phyloP scores from a whole-genome alignment of 306 rosid genomes.

The Acmispon strigosus region DNA sequence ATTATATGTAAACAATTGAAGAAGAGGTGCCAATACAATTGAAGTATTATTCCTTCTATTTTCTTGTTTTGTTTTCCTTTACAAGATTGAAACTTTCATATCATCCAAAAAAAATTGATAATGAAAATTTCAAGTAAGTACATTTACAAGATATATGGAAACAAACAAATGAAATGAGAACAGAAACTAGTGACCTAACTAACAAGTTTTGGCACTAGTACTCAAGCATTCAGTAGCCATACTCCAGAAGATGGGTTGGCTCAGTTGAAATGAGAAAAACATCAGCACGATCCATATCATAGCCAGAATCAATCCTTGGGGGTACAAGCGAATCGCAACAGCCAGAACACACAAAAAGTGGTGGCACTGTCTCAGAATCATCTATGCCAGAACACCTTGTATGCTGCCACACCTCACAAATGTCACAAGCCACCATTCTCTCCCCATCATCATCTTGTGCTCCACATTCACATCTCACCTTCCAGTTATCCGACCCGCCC shows the following conservation, averaged over 20 bases:
- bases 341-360: slow-evolving; percentile 59
- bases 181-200: not conserved
- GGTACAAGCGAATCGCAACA: slow-evolving; percentile 55
- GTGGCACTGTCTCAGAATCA: slow-evolving; percentile 60
- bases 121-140: not conserved
- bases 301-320: slow-evolving; percentile 24
- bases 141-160: not conserved
- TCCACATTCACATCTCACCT: slow-evolving; percentile 78
- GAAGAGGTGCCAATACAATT: too few species aligned
- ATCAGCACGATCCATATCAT: slow-evolving; percentile 27
- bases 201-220: not conserved
- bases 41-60: too few species aligned
- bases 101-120: not conserved
- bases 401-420: slow-evolving; percentile 90
- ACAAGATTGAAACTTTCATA: not conserved
- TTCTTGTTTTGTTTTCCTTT: too few species aligned
- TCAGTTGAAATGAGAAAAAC: slow-evolving; percentile 19
- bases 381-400: slow-evolving; percentile 67
- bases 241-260: slow-evolving; percentile 24
- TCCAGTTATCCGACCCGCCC: slow-evolving; percentile 68
- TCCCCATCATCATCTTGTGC: slow-evolving; percentile 88
- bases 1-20: too few species aligned
- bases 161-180: not conserved
- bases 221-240: slow-evolving; percentile 21
- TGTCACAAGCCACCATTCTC: slow-evolving; percentile 85